A percentile compares a stretch with the other conserved stretches of the same genome.
Evolutionary conservation across 441 rosid species (phyloP).

Genomic region (Aleurites moluccanus): DNA sequence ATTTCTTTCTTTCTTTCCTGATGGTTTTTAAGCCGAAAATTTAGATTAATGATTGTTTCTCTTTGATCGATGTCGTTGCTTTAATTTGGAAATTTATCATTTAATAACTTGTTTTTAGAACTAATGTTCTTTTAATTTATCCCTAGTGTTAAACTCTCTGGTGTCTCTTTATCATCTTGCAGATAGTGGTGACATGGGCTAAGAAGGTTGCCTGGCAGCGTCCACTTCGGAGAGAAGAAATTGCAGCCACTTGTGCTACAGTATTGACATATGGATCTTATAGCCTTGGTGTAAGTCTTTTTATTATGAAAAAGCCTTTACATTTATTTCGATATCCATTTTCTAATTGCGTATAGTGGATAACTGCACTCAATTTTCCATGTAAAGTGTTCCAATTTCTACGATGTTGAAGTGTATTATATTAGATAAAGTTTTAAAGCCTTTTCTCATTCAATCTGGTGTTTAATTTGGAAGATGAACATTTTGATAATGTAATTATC

Average conservation of each 20-base stretch:
- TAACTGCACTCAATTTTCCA: background rate
- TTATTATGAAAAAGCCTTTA: background rate
- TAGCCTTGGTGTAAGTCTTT: constrained; percentile 53
- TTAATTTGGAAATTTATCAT: background rate
- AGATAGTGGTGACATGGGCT: constrained; percentile 52
- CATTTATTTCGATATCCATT: background rate
- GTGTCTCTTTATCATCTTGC: constrained; percentile 8
- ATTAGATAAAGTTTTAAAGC: background rate
- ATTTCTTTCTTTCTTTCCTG: too few relatives aligned
- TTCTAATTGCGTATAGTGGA: background rate
- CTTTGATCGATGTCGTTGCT: background rate
- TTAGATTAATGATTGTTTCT: too few relatives aligned
- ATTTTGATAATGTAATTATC: background rate
- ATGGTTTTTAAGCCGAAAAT: too few relatives aligned
- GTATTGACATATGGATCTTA: constrained; percentile 58
- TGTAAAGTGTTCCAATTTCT: background rate
- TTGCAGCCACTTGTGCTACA: constrained; percentile 41
- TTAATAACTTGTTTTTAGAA: background rate
- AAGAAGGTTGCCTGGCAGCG: constrained; percentile 59
- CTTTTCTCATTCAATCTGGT: background rate
- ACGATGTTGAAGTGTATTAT: too few relatives aligned
- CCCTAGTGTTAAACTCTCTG: background rate
- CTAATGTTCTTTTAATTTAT: background rate
- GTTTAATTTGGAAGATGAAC: background rate
- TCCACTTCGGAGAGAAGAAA: constrained; percentile 38